Conservation (phyloP, 257 asterid genomes). For the Pogostemon cablin region DNA sequence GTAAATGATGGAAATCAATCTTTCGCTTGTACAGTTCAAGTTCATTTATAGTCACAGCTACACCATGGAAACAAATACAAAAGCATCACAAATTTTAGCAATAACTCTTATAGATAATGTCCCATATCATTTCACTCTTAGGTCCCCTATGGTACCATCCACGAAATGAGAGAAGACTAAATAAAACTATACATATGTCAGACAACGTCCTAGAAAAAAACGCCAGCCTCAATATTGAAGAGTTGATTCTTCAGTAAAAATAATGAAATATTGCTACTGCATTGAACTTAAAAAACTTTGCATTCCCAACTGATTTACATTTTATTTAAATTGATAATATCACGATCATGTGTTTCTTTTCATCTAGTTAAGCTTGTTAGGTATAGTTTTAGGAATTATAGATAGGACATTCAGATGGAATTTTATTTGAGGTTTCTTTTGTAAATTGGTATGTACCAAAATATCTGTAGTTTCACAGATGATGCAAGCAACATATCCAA, state of each 20-base stretch:
- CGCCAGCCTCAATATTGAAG: neutral
- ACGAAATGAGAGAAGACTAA: slow-evolving; percentile 3
- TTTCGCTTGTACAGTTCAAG: slow-evolving; percentile 16
- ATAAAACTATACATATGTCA: neutral
- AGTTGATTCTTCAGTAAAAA: neutral
- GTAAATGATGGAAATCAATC: slow-evolving; percentile 27
- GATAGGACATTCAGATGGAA: neutral
- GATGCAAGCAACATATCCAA: slow-evolving; percentile 3
- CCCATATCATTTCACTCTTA: slow-evolving; percentile 1
- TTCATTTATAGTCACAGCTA: neutral
- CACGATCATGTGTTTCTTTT: neutral
- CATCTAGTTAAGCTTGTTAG: slow-evolving; percentile 8
- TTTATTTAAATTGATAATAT: neutral
- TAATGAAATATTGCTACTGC: neutral
- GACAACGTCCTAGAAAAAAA: slow-evolving; percentile 11
- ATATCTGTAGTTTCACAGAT: neutral
- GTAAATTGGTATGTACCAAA: neutral
- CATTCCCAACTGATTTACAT: neutral
- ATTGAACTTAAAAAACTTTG: neutral
- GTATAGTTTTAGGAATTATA: neutral
- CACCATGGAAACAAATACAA: slow-evolving; percentile 19
- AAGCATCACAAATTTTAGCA: neutral
- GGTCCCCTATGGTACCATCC: slow-evolving; percentile 3
- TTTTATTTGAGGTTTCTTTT: neutral
- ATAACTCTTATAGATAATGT: neutral